Evolutionary conservation across 2,329 filamentous ascomycete species (phyloP).

Genomic region (Aspergillus pseudonomiae): DNA sequence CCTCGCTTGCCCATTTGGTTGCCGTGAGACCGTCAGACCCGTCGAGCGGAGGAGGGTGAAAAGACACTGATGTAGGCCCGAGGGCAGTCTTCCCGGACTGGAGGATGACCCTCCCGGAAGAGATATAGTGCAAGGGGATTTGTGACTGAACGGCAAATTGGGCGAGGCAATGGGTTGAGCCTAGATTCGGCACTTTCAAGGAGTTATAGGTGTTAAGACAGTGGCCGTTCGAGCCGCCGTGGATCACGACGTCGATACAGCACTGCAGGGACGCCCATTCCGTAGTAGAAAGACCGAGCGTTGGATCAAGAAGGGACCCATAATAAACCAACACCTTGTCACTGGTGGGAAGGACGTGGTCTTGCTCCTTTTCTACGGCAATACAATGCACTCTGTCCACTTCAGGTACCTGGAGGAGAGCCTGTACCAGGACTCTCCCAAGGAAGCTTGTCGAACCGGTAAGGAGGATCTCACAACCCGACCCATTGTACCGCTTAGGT

Average conservation of each 20-base stretch:
- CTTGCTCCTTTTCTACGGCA: slow-evolving; percentile 4
- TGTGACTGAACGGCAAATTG: not conserved
- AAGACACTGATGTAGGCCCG: not conserved
- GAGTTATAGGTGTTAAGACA: slow-evolving; percentile 9
- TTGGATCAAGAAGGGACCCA: slow-evolving; percentile 3
- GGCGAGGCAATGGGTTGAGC: slow-evolving; percentile 5
- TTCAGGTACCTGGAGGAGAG: not conserved
- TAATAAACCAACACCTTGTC: not conserved
- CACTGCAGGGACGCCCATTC: not conserved
- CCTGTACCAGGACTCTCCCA: not conserved
- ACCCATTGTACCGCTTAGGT: not conserved
- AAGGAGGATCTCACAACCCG: slow-evolving; percentile 1
- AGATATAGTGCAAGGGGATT: slow-evolving; percentile 10
- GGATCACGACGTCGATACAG: slow-evolving; percentile 7
- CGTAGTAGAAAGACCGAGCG: slow-evolving; percentile 1
- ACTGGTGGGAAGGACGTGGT: not conserved
- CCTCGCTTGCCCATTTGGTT: not conserved
- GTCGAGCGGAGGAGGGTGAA: not conserved
- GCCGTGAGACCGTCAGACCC: not conserved
- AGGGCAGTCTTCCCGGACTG: not conserved
- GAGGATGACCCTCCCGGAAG: slow-evolving; percentile 5
- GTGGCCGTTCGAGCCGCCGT: slow-evolving; percentile 6
- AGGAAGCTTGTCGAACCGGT: slow-evolving; percentile 7
- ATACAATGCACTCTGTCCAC: slow-evolving; percentile 5
- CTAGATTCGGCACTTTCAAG: slow-evolving; percentile 1